phyloP scores from a whole-genome alignment of 2,329 filamentous ascomycete genomes.

The Talaromyces amestolkiae region DNA sequence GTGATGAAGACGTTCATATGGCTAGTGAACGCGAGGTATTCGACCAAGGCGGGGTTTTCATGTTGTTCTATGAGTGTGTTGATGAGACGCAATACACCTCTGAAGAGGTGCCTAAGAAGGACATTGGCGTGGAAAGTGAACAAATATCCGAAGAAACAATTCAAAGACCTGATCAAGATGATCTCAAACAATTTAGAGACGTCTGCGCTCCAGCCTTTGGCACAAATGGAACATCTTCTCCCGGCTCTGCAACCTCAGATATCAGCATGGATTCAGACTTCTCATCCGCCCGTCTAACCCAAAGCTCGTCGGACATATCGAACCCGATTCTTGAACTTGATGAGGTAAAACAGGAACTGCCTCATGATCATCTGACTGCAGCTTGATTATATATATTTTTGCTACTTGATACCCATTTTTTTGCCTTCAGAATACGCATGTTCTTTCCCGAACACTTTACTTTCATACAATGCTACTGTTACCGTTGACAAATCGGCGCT shows the following conservation, averaged over 20 bases:
- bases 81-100: constrained; percentile 37
- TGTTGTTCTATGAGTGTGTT: constrained; percentile 90
- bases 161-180: too few relatives aligned
- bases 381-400: constrained; percentile 5
- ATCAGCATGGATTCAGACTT: neutral
- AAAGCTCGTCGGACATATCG: neutral
- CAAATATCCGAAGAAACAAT: neutral
- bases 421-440: neutral
- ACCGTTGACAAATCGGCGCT: neutral
- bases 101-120: neutral
- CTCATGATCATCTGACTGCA: neutral
- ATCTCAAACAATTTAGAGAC: too few relatives aligned
- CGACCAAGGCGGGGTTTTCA: constrained; percentile 79
- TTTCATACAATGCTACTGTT: neutral
- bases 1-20: constrained; percentile 77
- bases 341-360: neutral
- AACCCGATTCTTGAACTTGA: neutral
- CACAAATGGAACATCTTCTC: neutral
- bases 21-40: constrained; percentile 73
- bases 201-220: neutral
- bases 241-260: constrained; percentile 4
- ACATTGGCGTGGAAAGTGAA: neutral
- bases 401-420: constrained; percentile 15
- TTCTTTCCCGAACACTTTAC: neutral
- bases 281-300: neutral